A percentile compares a stretch with the other conserved stretches of the same genome.
These are phyloP conservation scores for Alternaria consortialis DNA, from an alignment of 2,329 filamentous ascomycete genomes.

Conservation along the genomic window DNA sequence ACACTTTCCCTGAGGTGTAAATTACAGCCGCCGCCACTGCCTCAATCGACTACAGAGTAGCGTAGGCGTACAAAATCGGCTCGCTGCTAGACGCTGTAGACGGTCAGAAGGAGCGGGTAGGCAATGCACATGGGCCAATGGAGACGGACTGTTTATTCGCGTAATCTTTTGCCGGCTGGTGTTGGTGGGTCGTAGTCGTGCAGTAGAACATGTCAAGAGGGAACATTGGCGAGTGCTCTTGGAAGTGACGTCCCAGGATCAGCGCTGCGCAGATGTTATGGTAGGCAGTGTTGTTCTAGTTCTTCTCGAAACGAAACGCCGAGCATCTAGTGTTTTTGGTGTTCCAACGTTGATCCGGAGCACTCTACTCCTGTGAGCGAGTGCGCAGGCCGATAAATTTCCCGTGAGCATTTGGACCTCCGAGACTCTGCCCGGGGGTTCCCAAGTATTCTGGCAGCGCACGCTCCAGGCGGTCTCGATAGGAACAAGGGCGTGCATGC, in stretches of 20 bases:
- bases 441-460: conserved; percentile 23
- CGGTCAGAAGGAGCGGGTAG: conserved; percentile 5
- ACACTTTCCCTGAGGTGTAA: conserved; percentile 2
- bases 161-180: conserved; percentile 19
- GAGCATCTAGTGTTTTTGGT: neutral
- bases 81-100: conserved; percentile 6
- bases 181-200: conserved; percentile 18
- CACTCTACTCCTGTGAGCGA: neutral
- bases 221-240: conserved; percentile 14
- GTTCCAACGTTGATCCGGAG: neutral
- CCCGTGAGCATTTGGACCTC: neutral
- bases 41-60: neutral
- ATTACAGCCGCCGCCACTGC: neutral
- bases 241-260: conserved; percentile 27
- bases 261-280: conserved; percentile 8
- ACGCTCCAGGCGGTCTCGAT: conserved; percentile 34
- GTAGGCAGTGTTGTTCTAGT: neutral
- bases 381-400: neutral
- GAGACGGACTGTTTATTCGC: conserved; percentile 16
- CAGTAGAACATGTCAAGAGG: conserved; percentile 22
- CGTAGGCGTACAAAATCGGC: conserved; percentile 2
- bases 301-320: neutral
- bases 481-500: conserved; percentile 28
- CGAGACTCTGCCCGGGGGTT: conserved; percentile 7
- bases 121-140: conserved; percentile 19